Conservation (phyloP, 352 stramenopile species). For the Thalassiosira livingstoniorum region DNA sequence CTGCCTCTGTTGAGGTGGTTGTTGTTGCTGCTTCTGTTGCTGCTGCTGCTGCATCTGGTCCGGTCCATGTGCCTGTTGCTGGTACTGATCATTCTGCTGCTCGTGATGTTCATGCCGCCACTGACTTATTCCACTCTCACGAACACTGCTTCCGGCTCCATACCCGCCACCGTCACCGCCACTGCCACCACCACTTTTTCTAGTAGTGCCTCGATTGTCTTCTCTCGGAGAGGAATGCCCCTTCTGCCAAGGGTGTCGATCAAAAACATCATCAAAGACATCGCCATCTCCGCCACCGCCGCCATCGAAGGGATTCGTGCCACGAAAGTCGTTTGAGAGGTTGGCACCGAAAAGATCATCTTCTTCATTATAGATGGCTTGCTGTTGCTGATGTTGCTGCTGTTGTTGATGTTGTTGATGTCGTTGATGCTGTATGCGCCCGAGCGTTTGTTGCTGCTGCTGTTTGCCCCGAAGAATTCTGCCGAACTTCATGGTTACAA, state of each 20-base stretch:
- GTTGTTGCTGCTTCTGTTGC: constrained; percentile 8
- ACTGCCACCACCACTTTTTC: background rate
- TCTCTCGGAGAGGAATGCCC: background rate
- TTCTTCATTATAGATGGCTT: constrained; percentile 15
- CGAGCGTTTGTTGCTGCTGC: background rate
- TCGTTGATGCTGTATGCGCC: background rate
- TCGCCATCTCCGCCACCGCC: too few species aligned
- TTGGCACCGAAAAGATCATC: constrained; percentile 22
- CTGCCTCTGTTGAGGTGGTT: background rate
- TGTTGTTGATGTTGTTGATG: too few species aligned
- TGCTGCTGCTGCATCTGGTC: constrained; percentile 8
- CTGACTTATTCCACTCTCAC: too few species aligned
- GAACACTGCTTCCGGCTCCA: background rate
- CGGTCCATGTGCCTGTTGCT: background rate
- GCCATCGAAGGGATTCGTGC: too few species aligned
- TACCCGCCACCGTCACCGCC: background rate
- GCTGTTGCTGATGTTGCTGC: constrained; percentile 17
- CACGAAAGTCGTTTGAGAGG: constrained; percentile 26
- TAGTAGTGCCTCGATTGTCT: background rate
- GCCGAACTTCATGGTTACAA: too few species aligned
- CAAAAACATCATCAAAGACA: background rate
- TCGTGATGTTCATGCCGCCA: too few species aligned
- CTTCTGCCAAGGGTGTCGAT: background rate
- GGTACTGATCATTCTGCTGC: background rate
- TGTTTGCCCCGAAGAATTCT: too few species aligned